phyloP scores from a whole-genome alignment of 2,329 filamentous ascomycete genomes.

The Trichoderma aggressivum region DNA sequence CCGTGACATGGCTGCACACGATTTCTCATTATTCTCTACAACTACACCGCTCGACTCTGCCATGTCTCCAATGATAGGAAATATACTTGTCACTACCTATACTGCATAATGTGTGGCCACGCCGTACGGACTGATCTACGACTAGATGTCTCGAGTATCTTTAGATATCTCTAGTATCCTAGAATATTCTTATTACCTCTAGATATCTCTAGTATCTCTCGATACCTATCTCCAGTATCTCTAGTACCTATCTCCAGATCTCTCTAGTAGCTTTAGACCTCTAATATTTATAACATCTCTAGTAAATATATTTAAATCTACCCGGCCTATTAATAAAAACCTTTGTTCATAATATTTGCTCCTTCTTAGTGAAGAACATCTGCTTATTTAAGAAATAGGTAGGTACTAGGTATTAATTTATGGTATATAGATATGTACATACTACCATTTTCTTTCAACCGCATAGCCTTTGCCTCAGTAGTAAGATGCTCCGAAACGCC shows the following conservation, averaged over 20 bases:
- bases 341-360: background rate
- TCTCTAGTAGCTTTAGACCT: too few relatives aligned
- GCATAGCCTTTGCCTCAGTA: background rate
- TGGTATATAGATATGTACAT: background rate
- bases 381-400: background rate
- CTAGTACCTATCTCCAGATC: too few relatives aligned
- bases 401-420: background rate
- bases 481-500: background rate
- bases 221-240: too few relatives aligned
- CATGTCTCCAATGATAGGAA: slow-evolving; percentile 12
- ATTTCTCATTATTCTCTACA: slow-evolving; percentile 16
- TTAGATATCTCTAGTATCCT: too few relatives aligned
- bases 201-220: too few relatives aligned
- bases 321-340: background rate
- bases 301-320: background rate
- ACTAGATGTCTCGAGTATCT: background rate
- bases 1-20: slow-evolving; percentile 1
- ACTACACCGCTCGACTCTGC: slow-evolving; percentile 19
- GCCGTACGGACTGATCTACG: background rate
- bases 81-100: slow-evolving; percentile 1
- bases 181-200: too few relatives aligned
- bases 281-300: too few relatives aligned
- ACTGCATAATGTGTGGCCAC: background rate
- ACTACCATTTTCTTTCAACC: background rate
- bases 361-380: background rate